phyloP scores from a whole-genome alignment of 208 protist genomes.

The Acanthamoeba culbertsoni region DNA sequence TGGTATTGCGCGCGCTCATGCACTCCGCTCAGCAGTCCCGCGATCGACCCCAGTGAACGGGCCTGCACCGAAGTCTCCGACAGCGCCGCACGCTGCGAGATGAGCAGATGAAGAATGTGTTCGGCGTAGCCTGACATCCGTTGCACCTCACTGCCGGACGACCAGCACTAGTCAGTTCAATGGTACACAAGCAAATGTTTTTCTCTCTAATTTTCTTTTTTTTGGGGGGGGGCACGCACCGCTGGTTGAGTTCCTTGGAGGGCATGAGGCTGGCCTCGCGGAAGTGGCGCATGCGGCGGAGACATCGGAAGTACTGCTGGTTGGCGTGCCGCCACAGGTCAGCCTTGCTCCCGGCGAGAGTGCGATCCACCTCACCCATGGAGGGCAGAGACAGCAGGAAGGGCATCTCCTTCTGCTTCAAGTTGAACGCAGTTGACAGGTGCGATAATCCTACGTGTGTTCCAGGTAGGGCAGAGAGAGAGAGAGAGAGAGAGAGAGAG shows the following conservation, averaged over 20 bases:
- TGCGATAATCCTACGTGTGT: neutral
- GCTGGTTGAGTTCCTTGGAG: slow-evolving; percentile 56
- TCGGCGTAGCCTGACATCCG: slow-evolving; percentile 53
- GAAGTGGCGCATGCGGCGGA: slow-evolving; percentile 38
- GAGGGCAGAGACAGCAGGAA: slow-evolving; percentile 40
- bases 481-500: neutral
- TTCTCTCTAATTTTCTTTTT: neutral
- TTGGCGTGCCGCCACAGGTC: slow-evolving; percentile 1
- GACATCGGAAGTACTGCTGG: slow-evolving; percentile 21
- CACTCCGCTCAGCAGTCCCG: neutral
- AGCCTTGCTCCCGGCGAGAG: neutral
- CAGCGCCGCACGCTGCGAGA: neutral
- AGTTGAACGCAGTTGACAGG: slow-evolving; percentile 12
- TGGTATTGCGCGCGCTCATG: neutral
- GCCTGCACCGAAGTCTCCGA: neutral
- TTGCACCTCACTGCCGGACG: neutral
- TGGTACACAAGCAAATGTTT: neutral
- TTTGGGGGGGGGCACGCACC: neutral
- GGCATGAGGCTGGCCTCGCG: slow-evolving; percentile 7
- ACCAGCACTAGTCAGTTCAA: neutral
- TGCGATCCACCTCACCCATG: neutral
- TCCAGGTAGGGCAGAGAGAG: neutral
- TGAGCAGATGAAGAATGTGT: slow-evolving; percentile 44
- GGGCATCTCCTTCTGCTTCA: slow-evolving; percentile 29
- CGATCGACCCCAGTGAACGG: neutral